Conservation (phyloP, 1,284 basidiomycete species). For the Trichosporon faecale region DNA sequence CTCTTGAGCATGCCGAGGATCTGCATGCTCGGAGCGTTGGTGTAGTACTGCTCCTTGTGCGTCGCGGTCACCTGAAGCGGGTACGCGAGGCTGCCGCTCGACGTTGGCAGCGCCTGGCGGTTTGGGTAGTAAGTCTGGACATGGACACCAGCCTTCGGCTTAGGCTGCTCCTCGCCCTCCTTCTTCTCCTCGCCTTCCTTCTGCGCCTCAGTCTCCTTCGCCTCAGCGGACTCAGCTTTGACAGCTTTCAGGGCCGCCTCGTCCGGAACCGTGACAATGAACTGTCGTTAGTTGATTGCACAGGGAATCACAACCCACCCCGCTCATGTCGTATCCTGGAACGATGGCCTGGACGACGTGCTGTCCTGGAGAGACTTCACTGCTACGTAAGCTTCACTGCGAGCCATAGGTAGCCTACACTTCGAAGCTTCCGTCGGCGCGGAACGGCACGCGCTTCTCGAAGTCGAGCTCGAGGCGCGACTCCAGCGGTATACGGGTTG, state of each 20-base stretch:
- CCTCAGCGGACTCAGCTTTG: background rate
- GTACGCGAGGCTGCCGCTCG: constrained; percentile 64
- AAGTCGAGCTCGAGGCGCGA: constrained; percentile 37
- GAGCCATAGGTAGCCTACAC: constrained; percentile 28
- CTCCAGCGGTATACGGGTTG: constrained; percentile 23
- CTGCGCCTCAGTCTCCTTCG: background rate
- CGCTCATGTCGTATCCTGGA: constrained; percentile 24
- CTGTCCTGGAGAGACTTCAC: constrained; percentile 34
- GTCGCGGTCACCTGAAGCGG: constrained; percentile 62
- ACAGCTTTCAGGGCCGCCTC: background rate
- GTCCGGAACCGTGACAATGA: constrained; percentile 6
- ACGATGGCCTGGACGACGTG: constrained; percentile 40
- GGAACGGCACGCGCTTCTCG: constrained; percentile 28
- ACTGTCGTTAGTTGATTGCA: background rate
- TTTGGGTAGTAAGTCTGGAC: constrained; percentile 65
- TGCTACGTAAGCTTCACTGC: constrained; percentile 16
- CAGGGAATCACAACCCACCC: background rate
- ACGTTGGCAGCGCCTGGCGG: constrained; percentile 58
- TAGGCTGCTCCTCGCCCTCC: background rate
- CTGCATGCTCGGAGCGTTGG: constrained; percentile 66
- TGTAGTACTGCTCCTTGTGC: constrained; percentile 65
- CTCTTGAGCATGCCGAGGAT: constrained; percentile 73
- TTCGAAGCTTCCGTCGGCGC: constrained; percentile 39
- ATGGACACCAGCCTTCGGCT: constrained; percentile 27
- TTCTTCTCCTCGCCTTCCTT: background rate